phyloP scores from a whole-genome alignment of 176 grass and related monocot genomes.

The Triticum timopheevii region DNA sequence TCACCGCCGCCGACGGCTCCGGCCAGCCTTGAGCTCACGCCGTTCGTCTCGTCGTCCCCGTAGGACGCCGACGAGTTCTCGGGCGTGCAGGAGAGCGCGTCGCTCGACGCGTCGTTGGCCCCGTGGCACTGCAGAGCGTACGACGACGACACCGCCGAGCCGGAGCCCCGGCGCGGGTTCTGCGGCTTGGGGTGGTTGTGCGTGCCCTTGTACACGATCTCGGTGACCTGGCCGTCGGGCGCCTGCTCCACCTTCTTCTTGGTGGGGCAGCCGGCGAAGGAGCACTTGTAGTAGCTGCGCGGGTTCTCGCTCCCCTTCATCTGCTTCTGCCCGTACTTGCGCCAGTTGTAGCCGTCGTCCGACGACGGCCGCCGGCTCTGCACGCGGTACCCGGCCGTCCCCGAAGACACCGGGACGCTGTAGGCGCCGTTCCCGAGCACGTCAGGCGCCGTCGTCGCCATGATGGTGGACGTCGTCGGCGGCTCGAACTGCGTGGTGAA shows the following conservation, averaged over 20 bases:
- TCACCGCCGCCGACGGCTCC: not conserved
- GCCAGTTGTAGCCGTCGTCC: constrained; percentile 94
- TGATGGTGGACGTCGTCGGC: constrained; percentile 10
- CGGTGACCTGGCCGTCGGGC: constrained; percentile 74
- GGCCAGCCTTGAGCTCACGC: constrained; percentile 46
- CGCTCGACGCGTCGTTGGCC: constrained; percentile 5
- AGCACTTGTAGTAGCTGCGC: constrained; percentile 98
- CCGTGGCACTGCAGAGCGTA: constrained; percentile 22
- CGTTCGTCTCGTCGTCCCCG: constrained; percentile 67
- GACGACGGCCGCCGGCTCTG: constrained; percentile 65
- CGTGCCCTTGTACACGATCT: constrained; percentile 91
- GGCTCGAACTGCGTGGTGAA: constrained; percentile 21
- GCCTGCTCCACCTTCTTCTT: constrained; percentile 98
- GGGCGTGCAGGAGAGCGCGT: constrained; percentile 53
- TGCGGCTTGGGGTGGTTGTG: constrained; percentile 84
- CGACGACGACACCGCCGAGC: not conserved
- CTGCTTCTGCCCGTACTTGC: constrained; percentile 98
- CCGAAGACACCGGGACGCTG: not conserved
- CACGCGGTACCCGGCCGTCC: constrained; percentile 20
- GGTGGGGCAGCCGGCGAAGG: constrained; percentile 71
- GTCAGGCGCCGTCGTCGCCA: not conserved
- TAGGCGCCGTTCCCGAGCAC: not conserved
- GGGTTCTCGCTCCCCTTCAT: constrained; percentile 95
- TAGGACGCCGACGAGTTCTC: constrained; percentile 84
- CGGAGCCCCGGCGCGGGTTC: constrained; percentile 41